Base-by-base conservation (phyloP, 2,329 filamentous ascomycete genomes). In the Talaromyces sp. region DNA sequence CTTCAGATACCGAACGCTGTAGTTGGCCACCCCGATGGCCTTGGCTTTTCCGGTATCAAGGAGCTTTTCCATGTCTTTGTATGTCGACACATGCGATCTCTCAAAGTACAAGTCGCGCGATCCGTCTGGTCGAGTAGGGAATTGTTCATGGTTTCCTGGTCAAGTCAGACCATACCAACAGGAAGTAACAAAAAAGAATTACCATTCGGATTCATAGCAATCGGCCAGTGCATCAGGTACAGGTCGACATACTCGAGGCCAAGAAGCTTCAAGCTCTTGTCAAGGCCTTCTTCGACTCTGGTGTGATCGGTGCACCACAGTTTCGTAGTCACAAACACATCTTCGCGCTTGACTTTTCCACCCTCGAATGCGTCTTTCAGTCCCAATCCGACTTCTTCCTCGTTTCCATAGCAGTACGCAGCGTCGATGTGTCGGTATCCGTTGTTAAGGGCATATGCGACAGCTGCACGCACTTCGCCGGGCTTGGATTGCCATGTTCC, bases 261-360 rank as follows among this genome's bases (percentile, higher is more conserved):
- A 39, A 96, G 79, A 63, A 84, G 82, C 77, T 88, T 84, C 72
- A 95, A 80, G 69, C 87, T 90, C 81, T 88, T 87, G 66, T 91
- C 85, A 39, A 95, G 81, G 39, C 84, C 86, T 69, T 88, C 79
- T 75, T 89, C 87, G 6, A 86, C 86, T 87, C 82, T 32, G 84
- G 85, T 75, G 89, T 88, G 79, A 90, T 93, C 57, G 89, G 30
- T 91, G 70, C 87, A 88, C 90, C 91, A 96, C 42, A 93, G 84
- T 82, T 96, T 96, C 70, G 88, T 91, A 59, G 91, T 90, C 62
- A 96, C 85, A 77, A 95, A 96, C 64, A 96, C 78, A 62, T 96
- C 90, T 73, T 89, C 85, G 64, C 91, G 85, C 82, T 88, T 89
- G 68, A 90, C 80, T 64, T 84, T 80, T 27, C 90, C 90, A 5